Percentiles rank a stretch among this genome's conserved stretches.
phyloP scores from a whole-genome alignment of 2,329 filamentous ascomycete species.

The Colletotrichum eleusines region DNA sequence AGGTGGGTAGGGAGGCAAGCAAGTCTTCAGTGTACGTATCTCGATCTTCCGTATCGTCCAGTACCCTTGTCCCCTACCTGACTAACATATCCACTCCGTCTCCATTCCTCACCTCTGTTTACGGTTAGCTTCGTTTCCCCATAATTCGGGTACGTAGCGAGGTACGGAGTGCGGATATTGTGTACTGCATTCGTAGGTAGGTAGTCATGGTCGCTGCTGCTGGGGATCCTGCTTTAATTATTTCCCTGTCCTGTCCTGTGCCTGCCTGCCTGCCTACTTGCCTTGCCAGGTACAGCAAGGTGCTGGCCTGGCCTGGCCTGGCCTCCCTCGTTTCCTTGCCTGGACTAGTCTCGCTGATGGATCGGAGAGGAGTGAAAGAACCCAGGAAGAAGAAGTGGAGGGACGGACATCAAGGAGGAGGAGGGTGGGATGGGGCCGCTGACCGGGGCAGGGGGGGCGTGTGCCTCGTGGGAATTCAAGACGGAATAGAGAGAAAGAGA shows the following conservation, averaged over 20 bases:
- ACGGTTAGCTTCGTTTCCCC: conserved; percentile 33
- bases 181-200: background rate
- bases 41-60: conserved; percentile 31
- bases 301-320: conserved; percentile 11
- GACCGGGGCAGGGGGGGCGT: conserved; percentile 26
- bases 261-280: too few species aligned
- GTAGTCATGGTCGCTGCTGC: conserved; percentile 3
- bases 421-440: conserved; percentile 10
- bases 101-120: conserved; percentile 23
- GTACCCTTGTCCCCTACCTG: conserved; percentile 31
- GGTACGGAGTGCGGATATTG: background rate
- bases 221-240: conserved; percentile 29
- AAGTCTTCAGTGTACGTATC: background rate
- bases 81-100: conserved; percentile 34
- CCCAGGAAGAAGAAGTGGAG: conserved; percentile 1
- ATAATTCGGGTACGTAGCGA: conserved; percentile 28
- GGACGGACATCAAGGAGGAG: background rate
- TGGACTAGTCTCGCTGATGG: conserved; percentile 32
- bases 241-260: conserved; percentile 30
- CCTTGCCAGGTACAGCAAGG: conserved; percentile 33
- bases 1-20: background rate
- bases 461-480: conserved; percentile 39
- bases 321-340: conserved; percentile 21
- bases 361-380: conserved; percentile 32
- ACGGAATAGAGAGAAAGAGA: conserved; percentile 39